phyloP scores from a whole-genome alignment of 2,329 filamentous ascomycete species.

The Diaporthe citrichinensis region DNA sequence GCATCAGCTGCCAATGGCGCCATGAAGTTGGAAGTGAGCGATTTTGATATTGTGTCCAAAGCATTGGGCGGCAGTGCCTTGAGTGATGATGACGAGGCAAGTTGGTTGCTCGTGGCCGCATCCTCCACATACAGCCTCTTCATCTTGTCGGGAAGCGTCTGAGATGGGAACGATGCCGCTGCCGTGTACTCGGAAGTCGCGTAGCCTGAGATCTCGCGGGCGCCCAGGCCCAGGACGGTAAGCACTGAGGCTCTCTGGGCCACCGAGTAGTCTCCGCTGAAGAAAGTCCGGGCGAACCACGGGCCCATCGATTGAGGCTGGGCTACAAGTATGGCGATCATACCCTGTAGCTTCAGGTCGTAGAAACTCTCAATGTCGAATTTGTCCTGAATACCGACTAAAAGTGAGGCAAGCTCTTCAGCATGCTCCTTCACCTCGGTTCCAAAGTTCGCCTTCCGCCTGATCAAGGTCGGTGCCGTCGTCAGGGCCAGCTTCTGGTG shows the following conservation, averaged over 20 bases:
- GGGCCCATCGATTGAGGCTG: conserved; percentile 83
- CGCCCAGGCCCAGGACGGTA: conserved; percentile 84
- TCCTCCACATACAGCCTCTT: conserved; percentile 76
- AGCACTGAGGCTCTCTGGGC: conserved; percentile 87
- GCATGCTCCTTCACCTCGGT: conserved; percentile 89
- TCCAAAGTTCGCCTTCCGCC: conserved; percentile 89
- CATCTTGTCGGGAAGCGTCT: conserved; percentile 80
- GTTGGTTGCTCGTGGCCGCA: conserved; percentile 45
- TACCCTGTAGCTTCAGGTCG: conserved; percentile 80
- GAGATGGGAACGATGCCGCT: conserved; percentile 80
- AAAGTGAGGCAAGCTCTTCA: conserved; percentile 81
- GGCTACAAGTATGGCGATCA: conserved; percentile 85
- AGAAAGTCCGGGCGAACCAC: conserved; percentile 88
- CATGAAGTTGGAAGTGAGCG: conserved; percentile 80
- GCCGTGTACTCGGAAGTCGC: conserved; percentile 68
- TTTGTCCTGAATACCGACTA: conserved; percentile 88
- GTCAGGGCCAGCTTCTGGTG: conserved; percentile 84
- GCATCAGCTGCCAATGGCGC: conserved; percentile 85
- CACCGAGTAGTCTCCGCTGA: conserved; percentile 92
- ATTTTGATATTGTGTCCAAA: conserved; percentile 77
- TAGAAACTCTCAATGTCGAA: conserved; percentile 86
- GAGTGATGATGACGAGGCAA: conserved; percentile 54
- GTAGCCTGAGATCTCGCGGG: conserved; percentile 87
- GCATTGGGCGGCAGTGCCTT: conserved; percentile 69
- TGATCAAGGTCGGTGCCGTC: conserved; percentile 84